These are phyloP conservation scores for Amaranthus tricolor DNA, from an alignment of 179 eudicot species.

Conservation along the genomic window DNA sequence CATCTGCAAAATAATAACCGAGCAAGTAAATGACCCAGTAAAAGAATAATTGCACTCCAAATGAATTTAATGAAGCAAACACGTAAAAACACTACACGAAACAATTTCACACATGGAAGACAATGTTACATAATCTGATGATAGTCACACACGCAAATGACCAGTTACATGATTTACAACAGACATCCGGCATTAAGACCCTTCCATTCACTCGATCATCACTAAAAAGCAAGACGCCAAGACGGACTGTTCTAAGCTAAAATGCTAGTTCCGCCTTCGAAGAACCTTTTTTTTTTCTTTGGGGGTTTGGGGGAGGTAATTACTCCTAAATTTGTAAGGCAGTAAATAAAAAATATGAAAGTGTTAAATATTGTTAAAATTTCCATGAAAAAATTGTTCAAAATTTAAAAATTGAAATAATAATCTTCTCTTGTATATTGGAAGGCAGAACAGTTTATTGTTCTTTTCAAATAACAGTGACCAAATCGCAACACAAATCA, in stretches of 20 bases:
- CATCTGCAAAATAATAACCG: conserved; percentile 65
- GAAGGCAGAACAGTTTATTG: too few relatives aligned
- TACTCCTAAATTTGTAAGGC: too few relatives aligned
- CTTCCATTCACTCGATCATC: neutral
- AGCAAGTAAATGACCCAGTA: conserved; percentile 23
- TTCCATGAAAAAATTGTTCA: too few relatives aligned
- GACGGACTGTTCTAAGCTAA: neutral
- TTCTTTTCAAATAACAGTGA: too few relatives aligned
- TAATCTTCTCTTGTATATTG: too few relatives aligned
- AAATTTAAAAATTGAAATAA: too few relatives aligned
- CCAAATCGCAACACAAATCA: too few relatives aligned
- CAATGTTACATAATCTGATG: neutral
- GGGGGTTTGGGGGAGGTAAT: too few relatives aligned
- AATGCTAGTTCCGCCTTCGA: neutral
- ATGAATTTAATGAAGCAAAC: conserved; percentile 1
- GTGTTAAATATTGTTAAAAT: too few relatives aligned
- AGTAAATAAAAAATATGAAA: too few relatives aligned
- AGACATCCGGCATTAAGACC: neutral
- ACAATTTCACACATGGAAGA: neutral
- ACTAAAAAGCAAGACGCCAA: neutral
- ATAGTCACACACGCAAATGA: neutral
- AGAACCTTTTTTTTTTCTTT: too few relatives aligned
- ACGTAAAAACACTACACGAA: conserved; percentile 4
- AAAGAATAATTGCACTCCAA: conserved; percentile 7
- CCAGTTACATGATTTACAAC: neutral